These are phyloP conservation scores for Chiua virens DNA, from an alignment of 768 basidiomycete genomes.

Conservation along the genomic window DNA sequence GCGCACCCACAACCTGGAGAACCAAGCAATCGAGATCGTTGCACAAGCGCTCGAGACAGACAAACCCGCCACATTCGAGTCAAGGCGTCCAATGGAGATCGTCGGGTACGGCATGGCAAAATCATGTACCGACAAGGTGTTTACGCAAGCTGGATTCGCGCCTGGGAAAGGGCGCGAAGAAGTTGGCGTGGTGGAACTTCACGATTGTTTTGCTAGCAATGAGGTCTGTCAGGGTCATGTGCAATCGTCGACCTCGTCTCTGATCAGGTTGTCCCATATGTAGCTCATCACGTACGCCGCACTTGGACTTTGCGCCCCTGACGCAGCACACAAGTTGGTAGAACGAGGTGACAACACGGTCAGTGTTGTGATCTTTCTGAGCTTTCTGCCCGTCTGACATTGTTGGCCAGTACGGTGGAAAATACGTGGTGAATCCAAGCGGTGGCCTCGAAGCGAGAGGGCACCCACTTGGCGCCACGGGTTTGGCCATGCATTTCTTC, in stretches of 20 bases:
- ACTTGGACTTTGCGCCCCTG: conserved; percentile 63
- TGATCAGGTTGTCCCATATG: neutral
- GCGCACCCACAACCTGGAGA: conserved; percentile 66
- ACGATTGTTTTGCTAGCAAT: conserved; percentile 84
- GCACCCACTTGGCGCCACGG: conserved; percentile 81
- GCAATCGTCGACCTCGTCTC: neutral
- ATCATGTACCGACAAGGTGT: conserved; percentile 66
- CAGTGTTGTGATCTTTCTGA: conserved; percentile 15
- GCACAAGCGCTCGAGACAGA: conserved; percentile 68
- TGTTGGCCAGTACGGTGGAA: conserved; percentile 66
- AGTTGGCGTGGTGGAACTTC: conserved; percentile 83
- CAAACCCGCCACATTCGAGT: conserved; percentile 60
- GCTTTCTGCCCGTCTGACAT: neutral
- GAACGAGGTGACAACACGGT: conserved; percentile 80
- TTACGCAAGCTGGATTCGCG: conserved; percentile 66
- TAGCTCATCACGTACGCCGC: conserved; percentile 86
- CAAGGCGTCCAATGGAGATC: conserved; percentile 71
- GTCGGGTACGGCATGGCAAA: conserved; percentile 79
- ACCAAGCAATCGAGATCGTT: conserved; percentile 85
- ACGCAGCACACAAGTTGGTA: conserved; percentile 72
- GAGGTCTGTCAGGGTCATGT: conserved; percentile 56
- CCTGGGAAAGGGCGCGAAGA: conserved; percentile 63
- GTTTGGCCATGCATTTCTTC: conserved; percentile 85
- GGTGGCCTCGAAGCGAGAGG: conserved; percentile 88
- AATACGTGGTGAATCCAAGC: conserved; percentile 81